Base-by-base conservation (phyloP, 179 eudicot species). In the Heliamphora pulchella region DNA sequence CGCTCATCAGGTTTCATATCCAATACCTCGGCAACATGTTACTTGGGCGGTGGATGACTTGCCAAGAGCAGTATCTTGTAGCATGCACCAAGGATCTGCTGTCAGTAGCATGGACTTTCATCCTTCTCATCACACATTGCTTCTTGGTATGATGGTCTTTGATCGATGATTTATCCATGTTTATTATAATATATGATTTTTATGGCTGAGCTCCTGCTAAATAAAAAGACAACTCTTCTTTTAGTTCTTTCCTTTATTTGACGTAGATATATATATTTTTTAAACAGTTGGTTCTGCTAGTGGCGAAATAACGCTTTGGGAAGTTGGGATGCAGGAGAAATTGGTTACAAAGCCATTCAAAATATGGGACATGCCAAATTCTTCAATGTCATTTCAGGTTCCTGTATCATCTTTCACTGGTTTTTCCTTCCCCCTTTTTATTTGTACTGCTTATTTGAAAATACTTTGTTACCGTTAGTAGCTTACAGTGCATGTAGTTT, bases 51-150 rank as follows among this genome's bases (percentile, higher is more conserved):
- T 88, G 75, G 94, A 93, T 81, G 97, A 93, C 84, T 85, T 94
- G 83, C 98, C 92, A 48, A 89, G 92, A 89, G 87, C 82, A 2
- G 93, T 91, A 76, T 91, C 92, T 79, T 83, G 87, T 84, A 85
- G 87, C 78, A 68, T 89, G 83, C 90, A 86, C 80, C 93, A 88
- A 81, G 94, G 91, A 71, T 90, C 93, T 75, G 15, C 86, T 65
- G 89, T 94, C 71, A 88, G 87, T 41, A 93, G 96, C 94, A 86
- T 93, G 94, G 94, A 93, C 80, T 94, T 91, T 81, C 97, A 93
- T 84, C 97, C 97, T 31, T 86, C 91, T 76, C 92, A 88, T 76
- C 87, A 86, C 20, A 89, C 96, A 17, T 82, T 91, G 85, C 92
- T 93, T 80, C 89, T 92, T 47, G 96, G 97, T 91, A 87, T 71